Percentiles rank a stretch among this genome's conserved stretches.
Conservation (phyloP, 495 filamentous ascomycete genomes). For the Lasiosphaeria hispida region DNA sequence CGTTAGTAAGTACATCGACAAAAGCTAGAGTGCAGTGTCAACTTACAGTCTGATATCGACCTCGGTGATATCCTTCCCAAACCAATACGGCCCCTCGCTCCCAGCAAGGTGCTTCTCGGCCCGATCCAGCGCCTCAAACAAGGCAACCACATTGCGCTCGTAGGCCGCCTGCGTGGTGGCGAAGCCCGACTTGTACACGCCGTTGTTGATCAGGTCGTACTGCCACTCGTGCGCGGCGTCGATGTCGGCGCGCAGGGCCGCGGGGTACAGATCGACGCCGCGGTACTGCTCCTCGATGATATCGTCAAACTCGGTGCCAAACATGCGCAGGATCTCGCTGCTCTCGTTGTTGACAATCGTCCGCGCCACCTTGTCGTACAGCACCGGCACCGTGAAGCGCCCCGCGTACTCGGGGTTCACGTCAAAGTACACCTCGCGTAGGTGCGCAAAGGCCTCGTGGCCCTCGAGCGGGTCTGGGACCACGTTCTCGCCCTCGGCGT, state of each 20-base stretch:
- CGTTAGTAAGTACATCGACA: not conserved
- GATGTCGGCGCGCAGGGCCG: slow-evolving; percentile 51
- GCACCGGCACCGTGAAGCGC: slow-evolving; percentile 73
- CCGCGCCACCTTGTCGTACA: slow-evolving; percentile 72
- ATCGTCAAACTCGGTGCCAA: slow-evolving; percentile 60
- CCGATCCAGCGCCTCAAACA: slow-evolving; percentile 65
- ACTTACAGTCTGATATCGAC: slow-evolving; percentile 60
- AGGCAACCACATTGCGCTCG: slow-evolving; percentile 52
- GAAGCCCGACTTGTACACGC: slow-evolving; percentile 70
- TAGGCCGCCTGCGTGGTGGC: slow-evolving; percentile 65
- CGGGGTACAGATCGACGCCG: slow-evolving; percentile 55
- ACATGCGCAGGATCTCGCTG: slow-evolving; percentile 75
- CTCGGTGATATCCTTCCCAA: slow-evolving; percentile 64
- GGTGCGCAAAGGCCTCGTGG: slow-evolving; percentile 53
- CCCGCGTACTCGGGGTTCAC: slow-evolving; percentile 67
- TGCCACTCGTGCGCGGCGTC: slow-evolving; percentile 65
- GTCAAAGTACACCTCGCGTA: slow-evolving; percentile 71
- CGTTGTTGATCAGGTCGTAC: slow-evolving; percentile 65
- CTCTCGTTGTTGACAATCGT: slow-evolving; percentile 85
- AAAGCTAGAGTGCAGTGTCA: not conserved
- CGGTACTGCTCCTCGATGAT: slow-evolving; percentile 51
- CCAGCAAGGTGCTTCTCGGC: slow-evolving; percentile 56
- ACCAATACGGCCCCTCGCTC: slow-evolving; percentile 57
- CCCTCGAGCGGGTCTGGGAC: slow-evolving; percentile 62
- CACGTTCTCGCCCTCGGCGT: slow-evolving; percentile 50